Evolutionary conservation across 352 stramenopile species (phyloP).

Genomic region (Globisporangium paroecandrum): DNA sequence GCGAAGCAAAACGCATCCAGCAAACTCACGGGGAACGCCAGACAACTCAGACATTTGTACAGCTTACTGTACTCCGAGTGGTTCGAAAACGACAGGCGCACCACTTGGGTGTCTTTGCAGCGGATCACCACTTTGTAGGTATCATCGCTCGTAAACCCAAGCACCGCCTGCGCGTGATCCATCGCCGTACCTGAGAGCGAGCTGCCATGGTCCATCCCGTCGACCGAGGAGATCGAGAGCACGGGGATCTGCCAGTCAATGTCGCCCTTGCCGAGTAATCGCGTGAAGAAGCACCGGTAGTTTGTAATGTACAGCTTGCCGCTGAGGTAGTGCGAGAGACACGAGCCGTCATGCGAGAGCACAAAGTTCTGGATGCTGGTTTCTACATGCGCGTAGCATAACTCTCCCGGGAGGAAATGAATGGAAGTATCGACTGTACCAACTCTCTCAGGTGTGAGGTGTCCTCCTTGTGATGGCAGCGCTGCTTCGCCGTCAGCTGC

Average conservation of each 20-base stretch:
- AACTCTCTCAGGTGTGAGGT: background rate
- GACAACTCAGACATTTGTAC: constrained; percentile 68
- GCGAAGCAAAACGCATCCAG: constrained; percentile 83
- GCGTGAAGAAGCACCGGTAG: constrained; percentile 79
- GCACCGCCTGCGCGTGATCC: constrained; percentile 58
- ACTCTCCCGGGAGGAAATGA: constrained; percentile 64
- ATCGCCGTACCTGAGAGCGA: constrained; percentile 27
- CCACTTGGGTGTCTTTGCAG: constrained; percentile 77
- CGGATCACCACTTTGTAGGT: constrained; percentile 68
- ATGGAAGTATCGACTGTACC: constrained; percentile 1
- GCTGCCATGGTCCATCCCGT: constrained; percentile 41
- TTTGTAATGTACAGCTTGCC: constrained; percentile 83
- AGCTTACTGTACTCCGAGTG: constrained; percentile 72
- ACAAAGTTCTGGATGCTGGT: constrained; percentile 64
- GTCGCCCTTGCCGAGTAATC: constrained; percentile 38
- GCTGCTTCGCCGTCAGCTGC: constrained; percentile 11
- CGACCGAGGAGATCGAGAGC: constrained; percentile 68
- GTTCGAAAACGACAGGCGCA: constrained; percentile 65
- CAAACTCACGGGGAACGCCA: constrained; percentile 71
- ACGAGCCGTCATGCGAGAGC: constrained; percentile 63
- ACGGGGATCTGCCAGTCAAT: constrained; percentile 79
- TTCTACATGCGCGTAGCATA: constrained; percentile 78
- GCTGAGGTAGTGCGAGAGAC: constrained; percentile 62
- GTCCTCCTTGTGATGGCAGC: background rate
- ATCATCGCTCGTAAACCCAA: constrained; percentile 50